phyloP scores from a whole-genome alignment of 1,284 basidiomycete species.

The Mycena citricolor region DNA sequence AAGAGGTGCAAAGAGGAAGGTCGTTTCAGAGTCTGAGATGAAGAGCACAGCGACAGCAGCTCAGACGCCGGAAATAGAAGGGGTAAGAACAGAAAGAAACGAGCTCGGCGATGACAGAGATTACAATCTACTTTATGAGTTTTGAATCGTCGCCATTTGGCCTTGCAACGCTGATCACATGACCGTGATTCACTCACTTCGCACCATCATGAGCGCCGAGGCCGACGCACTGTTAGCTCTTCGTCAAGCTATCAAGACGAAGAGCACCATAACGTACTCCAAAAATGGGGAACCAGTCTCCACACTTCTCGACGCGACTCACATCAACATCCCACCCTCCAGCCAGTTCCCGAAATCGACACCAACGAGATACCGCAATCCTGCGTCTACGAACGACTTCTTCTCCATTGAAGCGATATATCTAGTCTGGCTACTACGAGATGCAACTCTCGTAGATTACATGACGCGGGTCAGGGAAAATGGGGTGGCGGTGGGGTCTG shows the following conservation, averaged over 20 bases:
- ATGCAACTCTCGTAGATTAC: constrained; percentile 79
- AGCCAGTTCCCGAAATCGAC: constrained; percentile 64
- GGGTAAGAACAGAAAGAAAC: too few species aligned
- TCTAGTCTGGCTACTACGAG: constrained; percentile 75
- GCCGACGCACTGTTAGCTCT: constrained; percentile 56
- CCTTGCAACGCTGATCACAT: too few species aligned
- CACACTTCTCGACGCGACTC: constrained; percentile 58
- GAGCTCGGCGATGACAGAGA: too few species aligned
- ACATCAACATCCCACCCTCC: constrained; percentile 59
- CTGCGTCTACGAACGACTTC: constrained; percentile 57
- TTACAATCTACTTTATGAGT: too few species aligned
- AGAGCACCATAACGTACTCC: constrained; percentile 50
- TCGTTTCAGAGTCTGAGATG: too few species aligned
- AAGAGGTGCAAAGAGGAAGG: too few species aligned
- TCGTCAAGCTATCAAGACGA: constrained; percentile 55
- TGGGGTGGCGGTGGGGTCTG: constrained; percentile 72
- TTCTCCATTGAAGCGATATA: constrained; percentile 81
- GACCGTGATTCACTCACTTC: not conserved
- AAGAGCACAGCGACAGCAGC: too few species aligned
- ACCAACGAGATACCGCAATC: constrained; percentile 73
- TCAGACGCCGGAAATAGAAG: too few species aligned
- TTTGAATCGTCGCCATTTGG: too few species aligned
- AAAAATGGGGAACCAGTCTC: constrained; percentile 44
- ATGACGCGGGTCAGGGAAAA: constrained; percentile 79
- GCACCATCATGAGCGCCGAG: constrained; percentile 30